These are phyloP conservation scores for Lipomyces starkeyi DNA, from an alignment of 805 yeast species.

Conservation along the genomic window DNA sequence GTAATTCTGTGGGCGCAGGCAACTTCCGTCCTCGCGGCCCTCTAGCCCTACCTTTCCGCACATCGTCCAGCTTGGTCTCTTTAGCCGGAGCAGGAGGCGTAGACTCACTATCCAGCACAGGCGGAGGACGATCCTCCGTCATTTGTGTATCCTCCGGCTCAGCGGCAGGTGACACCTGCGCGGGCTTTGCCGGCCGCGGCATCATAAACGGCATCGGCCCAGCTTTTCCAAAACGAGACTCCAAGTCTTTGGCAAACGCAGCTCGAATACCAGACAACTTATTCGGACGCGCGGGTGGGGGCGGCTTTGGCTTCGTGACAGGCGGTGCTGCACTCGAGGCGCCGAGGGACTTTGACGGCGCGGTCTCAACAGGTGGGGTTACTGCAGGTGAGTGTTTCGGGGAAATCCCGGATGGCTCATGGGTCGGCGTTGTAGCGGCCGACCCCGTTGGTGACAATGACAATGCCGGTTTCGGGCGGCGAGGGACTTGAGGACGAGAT, in stretches of 20 bases:
- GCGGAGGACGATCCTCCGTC: slow-evolving; percentile 23
- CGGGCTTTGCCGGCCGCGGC: slow-evolving; percentile 12
- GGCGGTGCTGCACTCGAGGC: background rate
- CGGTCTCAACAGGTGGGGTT: background rate
- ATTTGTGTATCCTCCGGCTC: slow-evolving; percentile 1
- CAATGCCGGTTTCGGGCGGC: slow-evolving; percentile 19
- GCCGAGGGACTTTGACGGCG: background rate
- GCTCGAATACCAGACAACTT: slow-evolving; percentile 49
- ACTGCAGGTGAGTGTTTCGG: background rate
- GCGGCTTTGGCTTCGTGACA: slow-evolving; percentile 19
- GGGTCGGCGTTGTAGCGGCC: background rate
- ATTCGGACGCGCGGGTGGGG: slow-evolving; percentile 39
- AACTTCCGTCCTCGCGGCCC: slow-evolving; percentile 78
- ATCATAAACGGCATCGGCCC: slow-evolving; percentile 61
- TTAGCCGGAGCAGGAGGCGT: slow-evolving; percentile 31
- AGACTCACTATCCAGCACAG: slow-evolving; percentile 19
- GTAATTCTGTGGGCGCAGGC: slow-evolving; percentile 57
- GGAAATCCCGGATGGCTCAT: background rate
- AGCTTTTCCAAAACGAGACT: slow-evolving; percentile 59
- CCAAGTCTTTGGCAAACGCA: slow-evolving; percentile 63
- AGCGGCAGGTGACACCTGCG: slow-evolving; percentile 3
- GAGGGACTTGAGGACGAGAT: slow-evolving; percentile 22
- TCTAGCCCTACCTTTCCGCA: slow-evolving; percentile 60
- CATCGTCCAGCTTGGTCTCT: slow-evolving; percentile 44
- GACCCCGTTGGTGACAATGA: background rate